These are phyloP conservation scores for Lentinula edodes DNA, from an alignment of 768 basidiomycete genomes.

Conservation along the genomic window DNA sequence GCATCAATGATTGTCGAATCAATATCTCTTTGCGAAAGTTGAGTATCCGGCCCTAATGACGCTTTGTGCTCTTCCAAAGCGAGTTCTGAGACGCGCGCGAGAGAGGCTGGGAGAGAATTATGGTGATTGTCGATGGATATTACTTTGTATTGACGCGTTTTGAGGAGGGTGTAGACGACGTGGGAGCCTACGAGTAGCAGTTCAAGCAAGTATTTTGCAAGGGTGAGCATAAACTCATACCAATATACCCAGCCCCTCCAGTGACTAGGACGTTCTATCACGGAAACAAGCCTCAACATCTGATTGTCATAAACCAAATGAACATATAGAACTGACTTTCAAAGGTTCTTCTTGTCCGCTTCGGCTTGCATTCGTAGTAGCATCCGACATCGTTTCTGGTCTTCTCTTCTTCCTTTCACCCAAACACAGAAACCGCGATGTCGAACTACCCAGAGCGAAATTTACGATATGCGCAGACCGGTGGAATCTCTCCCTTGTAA, in stretches of 20 bases:
- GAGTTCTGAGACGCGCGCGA: slow-evolving; percentile 74
- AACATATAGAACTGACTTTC: too few relatives aligned
- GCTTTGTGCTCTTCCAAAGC: slow-evolving; percentile 65
- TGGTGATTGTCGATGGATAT: slow-evolving; percentile 93
- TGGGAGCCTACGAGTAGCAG: slow-evolving; percentile 67
- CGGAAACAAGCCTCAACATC: too few relatives aligned
- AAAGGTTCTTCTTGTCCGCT: too few relatives aligned
- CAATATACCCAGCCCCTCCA: slow-evolving; percentile 89
- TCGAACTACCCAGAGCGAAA: too few relatives aligned
- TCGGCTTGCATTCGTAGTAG: too few relatives aligned
- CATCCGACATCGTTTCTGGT: too few relatives aligned
- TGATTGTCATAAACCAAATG: too few relatives aligned
- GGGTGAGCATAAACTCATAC: slow-evolving; percentile 25
- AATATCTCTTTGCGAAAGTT: slow-evolving; percentile 58
- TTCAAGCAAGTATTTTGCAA: too few relatives aligned
- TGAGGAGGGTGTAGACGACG: slow-evolving; percentile 80
- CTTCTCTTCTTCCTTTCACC: too few relatives aligned
- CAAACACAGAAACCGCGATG: too few relatives aligned
- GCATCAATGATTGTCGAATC: slow-evolving; percentile 71
- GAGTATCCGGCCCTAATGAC: neutral
- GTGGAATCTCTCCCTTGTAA: too few relatives aligned
- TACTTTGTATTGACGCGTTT: slow-evolving; percentile 87
- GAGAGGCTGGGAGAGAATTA: slow-evolving; percentile 78
- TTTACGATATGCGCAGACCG: too few relatives aligned
- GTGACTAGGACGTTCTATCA: slow-evolving; percentile 60